A percentile compares a stretch with the other conserved stretches of the same genome.
These are phyloP conservation scores for Nigrospora sphaerica DNA, from an alignment of 2,329 filamentous ascomycete genomes.

Conservation along the genomic window DNA sequence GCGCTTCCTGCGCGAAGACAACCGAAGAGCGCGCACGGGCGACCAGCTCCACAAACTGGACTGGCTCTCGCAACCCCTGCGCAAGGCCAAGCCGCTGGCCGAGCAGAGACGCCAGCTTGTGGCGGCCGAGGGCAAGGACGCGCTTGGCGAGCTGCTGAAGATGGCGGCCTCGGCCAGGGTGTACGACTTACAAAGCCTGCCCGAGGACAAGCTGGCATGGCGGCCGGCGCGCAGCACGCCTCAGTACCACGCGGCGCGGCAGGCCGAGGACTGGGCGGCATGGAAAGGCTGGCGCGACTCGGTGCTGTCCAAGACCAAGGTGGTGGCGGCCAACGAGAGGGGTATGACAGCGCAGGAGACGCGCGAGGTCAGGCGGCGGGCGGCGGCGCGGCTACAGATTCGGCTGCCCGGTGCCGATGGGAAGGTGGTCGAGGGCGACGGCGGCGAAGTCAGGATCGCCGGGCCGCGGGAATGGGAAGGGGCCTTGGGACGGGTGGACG, in stretches of 20 bases:
- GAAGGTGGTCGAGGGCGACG: constrained; percentile 30
- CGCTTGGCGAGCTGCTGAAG: constrained; percentile 56
- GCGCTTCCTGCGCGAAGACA: constrained; percentile 62
- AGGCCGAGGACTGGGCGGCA: constrained; percentile 57
- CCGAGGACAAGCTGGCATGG: constrained; percentile 58
- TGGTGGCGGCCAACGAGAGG: constrained; percentile 20
- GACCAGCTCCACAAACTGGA: constrained; percentile 45
- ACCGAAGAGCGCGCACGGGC: constrained; percentile 49
- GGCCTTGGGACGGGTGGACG: constrained; percentile 35
- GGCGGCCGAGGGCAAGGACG: constrained; percentile 54
- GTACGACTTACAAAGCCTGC: constrained; percentile 51
- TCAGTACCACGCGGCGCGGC: constrained; percentile 58
- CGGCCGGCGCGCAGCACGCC: constrained; percentile 56
- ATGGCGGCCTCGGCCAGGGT: constrained; percentile 49
- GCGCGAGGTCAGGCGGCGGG: constrained; percentile 21
- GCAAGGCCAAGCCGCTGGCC: constrained; percentile 26
- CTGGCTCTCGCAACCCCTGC: constrained; percentile 60
- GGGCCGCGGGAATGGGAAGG: constrained; percentile 50
- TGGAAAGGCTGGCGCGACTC: constrained; percentile 53
- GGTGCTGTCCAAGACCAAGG: constrained; percentile 44
- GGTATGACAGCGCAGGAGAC: constrained; percentile 11
- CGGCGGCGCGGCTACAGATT: constrained; percentile 43
- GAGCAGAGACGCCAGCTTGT: constrained; percentile 36
- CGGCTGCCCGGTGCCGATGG: constrained; percentile 38
- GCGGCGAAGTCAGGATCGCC: constrained; percentile 40